Evolutionary conservation across 208 protist species (phyloP).

Genomic region (Wallacemonas sp.): DNA sequence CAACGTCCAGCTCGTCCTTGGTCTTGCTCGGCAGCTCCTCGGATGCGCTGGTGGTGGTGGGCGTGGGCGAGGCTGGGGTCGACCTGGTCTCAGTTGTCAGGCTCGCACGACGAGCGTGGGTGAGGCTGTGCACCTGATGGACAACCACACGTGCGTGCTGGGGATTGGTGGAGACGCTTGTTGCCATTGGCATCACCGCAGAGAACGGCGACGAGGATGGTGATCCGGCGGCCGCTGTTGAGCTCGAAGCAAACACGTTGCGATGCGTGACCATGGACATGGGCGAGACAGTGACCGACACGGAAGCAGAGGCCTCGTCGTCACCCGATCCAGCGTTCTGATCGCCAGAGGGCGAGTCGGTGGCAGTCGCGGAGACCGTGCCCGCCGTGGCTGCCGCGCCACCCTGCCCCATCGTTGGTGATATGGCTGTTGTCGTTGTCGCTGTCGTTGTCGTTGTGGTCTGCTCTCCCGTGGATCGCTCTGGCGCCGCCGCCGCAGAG

Average conservation of each 20-base stretch:
- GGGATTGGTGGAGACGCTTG: too few relatives aligned
- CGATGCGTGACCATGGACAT: constrained; percentile 9
- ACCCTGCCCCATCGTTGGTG: not conserved
- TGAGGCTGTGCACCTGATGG: not conserved
- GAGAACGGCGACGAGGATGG: too few relatives aligned
- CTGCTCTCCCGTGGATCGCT: too few relatives aligned
- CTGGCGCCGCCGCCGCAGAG: not conserved
- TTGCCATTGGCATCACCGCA: too few relatives aligned
- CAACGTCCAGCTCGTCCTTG: too few relatives aligned
- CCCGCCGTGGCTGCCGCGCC: too few relatives aligned
- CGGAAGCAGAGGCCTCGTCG: not conserved
- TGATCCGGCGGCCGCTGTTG: not conserved
- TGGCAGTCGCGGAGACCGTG: not conserved
- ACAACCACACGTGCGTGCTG: too few relatives aligned
- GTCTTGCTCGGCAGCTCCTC: too few relatives aligned
- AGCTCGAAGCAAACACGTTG: not conserved
- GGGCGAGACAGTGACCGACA: constrained; percentile 10
- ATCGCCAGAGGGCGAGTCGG: not conserved
- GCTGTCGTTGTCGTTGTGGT: not conserved
- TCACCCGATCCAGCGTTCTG: not conserved
- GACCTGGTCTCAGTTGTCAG: too few relatives aligned
- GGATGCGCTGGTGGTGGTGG: too few relatives aligned
- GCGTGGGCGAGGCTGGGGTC: too few relatives aligned
- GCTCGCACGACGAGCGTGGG: not conserved
- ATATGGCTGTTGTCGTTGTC: not conserved